Evolutionary conservation across 2,329 filamentous ascomycete genomes (phyloP), one percentile per base, ranked within the genome.

Genomic region (Fusarium sp.): DNA sequence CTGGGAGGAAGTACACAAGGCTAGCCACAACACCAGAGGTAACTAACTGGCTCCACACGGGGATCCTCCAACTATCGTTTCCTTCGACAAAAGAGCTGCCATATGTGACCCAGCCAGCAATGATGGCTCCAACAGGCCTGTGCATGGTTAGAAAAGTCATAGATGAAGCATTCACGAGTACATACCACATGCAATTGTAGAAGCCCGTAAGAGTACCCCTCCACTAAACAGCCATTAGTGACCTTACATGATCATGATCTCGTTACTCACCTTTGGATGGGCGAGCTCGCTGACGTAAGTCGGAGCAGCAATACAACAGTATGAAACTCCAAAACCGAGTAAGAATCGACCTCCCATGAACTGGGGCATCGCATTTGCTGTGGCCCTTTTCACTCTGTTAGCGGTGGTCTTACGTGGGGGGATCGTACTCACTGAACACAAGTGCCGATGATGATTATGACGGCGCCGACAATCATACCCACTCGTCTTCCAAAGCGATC

Each of bases 91-190:
- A 76, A 19, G 80, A 74, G 43, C 81, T 80, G 19, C 86, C 88
- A 54, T 86, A 86, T 6, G 84, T 81, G 7, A 83, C 83, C 73
- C 85, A 86, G 7, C 81, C 82, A 7, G 87, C 85, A 6, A 87
- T 78, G 35, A 89, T 88, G 24, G 81, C 81, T 24, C 85, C 85
- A 0, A 71, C 68, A 6, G 68, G 68, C 68, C 63, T 66, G 7
- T 11, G 7, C 3, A 39, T 6, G 8, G 33, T 66, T 7, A 66
- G 43, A 20, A 17, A 33, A 3, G 7, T 1, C 2, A 22, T 15
- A 6, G 6, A 7, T 3, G 6, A 11, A 15, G 13, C 3, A 5
- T 3, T 3, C 7, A 11, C 8, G 8, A 4, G 24, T 10, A 49
- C 53, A 20, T 37, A 69, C 63, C 40, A 65, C 75, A 67, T 71